Base-by-base conservation (phyloP, 2,329 filamentous ascomycete species). In the Fusarium ambrosium region DNA sequence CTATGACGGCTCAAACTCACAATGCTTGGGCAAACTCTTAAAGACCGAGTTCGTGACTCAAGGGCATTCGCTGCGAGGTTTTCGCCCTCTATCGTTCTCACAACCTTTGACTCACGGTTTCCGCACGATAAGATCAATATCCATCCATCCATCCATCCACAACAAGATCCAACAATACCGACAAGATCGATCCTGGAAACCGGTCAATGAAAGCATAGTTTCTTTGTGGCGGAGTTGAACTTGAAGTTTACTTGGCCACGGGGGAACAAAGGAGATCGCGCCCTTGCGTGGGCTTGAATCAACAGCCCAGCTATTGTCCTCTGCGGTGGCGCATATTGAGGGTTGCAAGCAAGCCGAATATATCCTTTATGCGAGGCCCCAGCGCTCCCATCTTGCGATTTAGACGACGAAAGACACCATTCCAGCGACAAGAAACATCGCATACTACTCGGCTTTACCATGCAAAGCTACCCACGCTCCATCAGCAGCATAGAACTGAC, bases 1-100 rank as follows among this genome's bases (percentile, higher is more conserved):
- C 67, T 64, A 67, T 62, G 72, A 71, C 61, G 73, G 73, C 66
- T 66, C 63, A 76, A 76, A 78, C 71, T 75, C 66, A 73, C 67
- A 41, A 65, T 65, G 58, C 36, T 58, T 66, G 36, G 36, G 65
- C 62, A 61, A 66, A 64, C 55, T 69, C 73, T 70, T 74, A 74
- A 59, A 76, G 73, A 68, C 62, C 43, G 34, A 62, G 67, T 75
- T 66, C 37, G 63, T 61, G 48, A 63, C 61, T 74, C 43, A 41
- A 68, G 63, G 36, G 63, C 24, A 53, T 32, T 37, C 29, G 32
- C 45, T 39, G 51, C 45, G 68, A 69, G 45, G 37, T 37, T 56
- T 60, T 63, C 27, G 66, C 56, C 69, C 66, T 66, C 20, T 53
- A n/a, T 53, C 27, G 20, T 48, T 60, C 39, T 24, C 37, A 7